Conservation (phyloP, 768 basidiomycete genomes). For the Agrocybe pediades region DNA sequence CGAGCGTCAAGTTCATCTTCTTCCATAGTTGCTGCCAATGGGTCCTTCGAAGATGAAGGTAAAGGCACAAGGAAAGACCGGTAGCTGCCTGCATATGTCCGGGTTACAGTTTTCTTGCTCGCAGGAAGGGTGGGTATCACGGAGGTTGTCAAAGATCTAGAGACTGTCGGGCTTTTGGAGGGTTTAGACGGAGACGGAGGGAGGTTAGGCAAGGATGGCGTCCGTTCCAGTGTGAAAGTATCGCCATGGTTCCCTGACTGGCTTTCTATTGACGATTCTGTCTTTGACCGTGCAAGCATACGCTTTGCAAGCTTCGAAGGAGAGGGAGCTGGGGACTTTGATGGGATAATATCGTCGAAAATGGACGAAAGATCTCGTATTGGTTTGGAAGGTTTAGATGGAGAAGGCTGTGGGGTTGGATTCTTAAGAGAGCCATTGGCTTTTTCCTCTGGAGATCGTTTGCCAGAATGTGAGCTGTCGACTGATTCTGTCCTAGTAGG, state of each 20-base stretch:
- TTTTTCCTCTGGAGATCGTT: slow-evolving; percentile 6
- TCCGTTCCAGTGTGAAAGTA: slow-evolving; percentile 26
- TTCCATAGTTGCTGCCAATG: slow-evolving; percentile 19
- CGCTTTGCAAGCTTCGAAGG: slow-evolving; percentile 59
- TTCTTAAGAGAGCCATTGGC: slow-evolving; percentile 22
- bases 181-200: slow-evolving; percentile 29
- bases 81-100: slow-evolving; percentile 75
- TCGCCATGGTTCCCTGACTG: slow-evolving; percentile 16
- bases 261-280: slow-evolving; percentile 53
- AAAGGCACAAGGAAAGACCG: slow-evolving; percentile 79
- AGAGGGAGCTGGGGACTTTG: slow-evolving; percentile 27
- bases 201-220: slow-evolving; percentile 38
- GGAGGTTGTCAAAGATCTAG: slow-evolving; percentile 22
- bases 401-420: neutral
- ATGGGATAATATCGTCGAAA: slow-evolving; percentile 38
- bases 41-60: slow-evolving; percentile 33
- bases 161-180: slow-evolving; percentile 7
- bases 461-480: slow-evolving; percentile 5
- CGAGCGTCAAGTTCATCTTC: slow-evolving; percentile 52
- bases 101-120: slow-evolving; percentile 38
- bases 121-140: slow-evolving; percentile 28
- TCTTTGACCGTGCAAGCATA: slow-evolving; percentile 72
- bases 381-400: slow-evolving; percentile 22
- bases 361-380: slow-evolving; percentile 48
- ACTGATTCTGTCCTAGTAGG: slow-evolving; percentile 13